A percentile compares a stretch with the other conserved stretches of the same genome.
Conservation (phyloP, 495 filamentous ascomycete species). For the Glonium stellatum region DNA sequence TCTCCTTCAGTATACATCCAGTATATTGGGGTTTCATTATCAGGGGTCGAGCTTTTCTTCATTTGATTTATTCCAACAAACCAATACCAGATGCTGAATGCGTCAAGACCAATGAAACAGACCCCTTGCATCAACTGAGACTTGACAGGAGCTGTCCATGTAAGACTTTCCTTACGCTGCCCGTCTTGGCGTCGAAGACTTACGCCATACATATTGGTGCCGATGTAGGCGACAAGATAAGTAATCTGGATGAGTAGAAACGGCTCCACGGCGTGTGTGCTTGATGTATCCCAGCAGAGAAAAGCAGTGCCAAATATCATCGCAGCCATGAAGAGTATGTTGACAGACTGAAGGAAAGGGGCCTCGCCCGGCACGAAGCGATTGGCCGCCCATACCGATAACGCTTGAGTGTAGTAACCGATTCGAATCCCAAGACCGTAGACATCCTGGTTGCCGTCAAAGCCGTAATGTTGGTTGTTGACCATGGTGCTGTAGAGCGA, state of each 20-base stretch:
- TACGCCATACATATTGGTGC: background rate
- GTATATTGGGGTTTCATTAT: background rate
- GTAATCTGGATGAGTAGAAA: constrained; percentile 6
- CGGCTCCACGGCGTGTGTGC: constrained; percentile 8
- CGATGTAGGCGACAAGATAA: constrained; percentile 2
- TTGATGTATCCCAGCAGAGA: background rate
- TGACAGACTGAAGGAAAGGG: constrained; percentile 7
- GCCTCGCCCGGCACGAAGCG: constrained; percentile 5
- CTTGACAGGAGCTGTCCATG: background rate
- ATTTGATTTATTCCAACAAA: background rate
- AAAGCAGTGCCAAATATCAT: constrained; percentile 5
- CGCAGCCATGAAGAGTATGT: constrained; percentile 4
- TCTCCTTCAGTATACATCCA: background rate
- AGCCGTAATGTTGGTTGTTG: background rate
- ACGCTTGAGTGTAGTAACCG: constrained; percentile 12
- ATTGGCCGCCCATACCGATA: constrained; percentile 10
- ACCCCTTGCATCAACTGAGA: background rate
- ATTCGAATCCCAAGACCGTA: constrained; percentile 13
- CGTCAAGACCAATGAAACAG: background rate
- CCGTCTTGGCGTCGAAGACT: background rate
- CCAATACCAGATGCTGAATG: background rate
- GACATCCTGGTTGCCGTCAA: constrained; percentile 8
- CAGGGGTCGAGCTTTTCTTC: background rate
- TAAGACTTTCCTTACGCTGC: background rate
- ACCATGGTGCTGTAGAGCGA: background rate